Evolutionary conservation across 192 early-diverging fungal genomes (phyloP), one percentile per base, ranked within the genome.

Genomic region (Entophlyctis luteolus): DNA sequence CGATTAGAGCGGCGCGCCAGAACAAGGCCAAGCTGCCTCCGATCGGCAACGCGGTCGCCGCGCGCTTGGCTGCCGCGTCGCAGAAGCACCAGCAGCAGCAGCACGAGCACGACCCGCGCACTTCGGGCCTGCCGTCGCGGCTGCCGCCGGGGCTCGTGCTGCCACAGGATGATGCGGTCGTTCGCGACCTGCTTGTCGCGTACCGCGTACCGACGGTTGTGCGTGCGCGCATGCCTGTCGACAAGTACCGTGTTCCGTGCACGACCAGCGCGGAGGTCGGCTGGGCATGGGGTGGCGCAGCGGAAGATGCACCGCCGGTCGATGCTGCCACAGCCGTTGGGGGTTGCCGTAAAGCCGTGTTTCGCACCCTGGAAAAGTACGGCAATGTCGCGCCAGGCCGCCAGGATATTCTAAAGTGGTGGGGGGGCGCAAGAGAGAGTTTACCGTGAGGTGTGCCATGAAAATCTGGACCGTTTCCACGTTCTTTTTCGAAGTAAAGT

Each of bases 221-320:
- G 32, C 48, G 71, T 1, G 59, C 72, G 27, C 67, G 74, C 10
- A 57, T 59, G 22, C 81, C 81, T 2, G 42, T 47, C 27, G 65
- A 80, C 37, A 83, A 83, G 57, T 83, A 83, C 68, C 66, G 68
- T 14, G 62, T 62, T 25, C 81, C 81, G 3, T 65, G 72, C 22
- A 83, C 81, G 4, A 83, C 81, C 3, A 73, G 75, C 34, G 34
- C 56, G 2, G 81, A 83, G 46, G 55, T 80, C 29, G 81, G 81
- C 1, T 83, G 81, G 81, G 53, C 52, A 8, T 83, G 81, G 81
- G 67, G 59, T 14, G 14, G 48, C 32, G 50, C 55, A 53, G 33
- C 50, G 25, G 63, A 58, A 0, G 27, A 10, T 42, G 27, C 34
- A 32, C 54, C 31, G 33, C 35, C 45, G 1, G 54, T 71, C 45